Conservation (phyloP, 345 rosid species). For the Euphorbia lathyris region DNA sequence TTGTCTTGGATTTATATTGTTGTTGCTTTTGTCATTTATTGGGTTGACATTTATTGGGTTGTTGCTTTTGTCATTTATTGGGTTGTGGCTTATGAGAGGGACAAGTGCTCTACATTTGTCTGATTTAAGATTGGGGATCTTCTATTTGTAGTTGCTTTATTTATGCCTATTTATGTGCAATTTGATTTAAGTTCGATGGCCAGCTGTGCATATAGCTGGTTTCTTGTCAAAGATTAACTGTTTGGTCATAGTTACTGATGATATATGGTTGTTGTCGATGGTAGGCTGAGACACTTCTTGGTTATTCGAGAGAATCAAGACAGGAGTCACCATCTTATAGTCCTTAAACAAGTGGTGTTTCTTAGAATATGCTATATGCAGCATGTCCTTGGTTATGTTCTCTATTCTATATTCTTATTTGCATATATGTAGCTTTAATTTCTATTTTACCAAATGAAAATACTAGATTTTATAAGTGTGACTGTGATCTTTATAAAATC, state of each 20-base stretch:
- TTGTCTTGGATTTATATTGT: constrained; percentile 71
- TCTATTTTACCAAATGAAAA: background rate
- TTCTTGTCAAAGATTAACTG: background rate
- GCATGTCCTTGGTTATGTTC: background rate
- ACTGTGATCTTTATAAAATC: too few species aligned
- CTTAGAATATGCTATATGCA: constrained; percentile 3
- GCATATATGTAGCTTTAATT: constrained; percentile 12
- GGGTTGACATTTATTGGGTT: too few species aligned
- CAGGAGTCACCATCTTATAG: constrained; percentile 53
- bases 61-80: too few species aligned
- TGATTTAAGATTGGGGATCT: too few species aligned
- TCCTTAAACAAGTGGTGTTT: constrained; percentile 35
- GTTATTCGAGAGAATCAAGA: constrained; percentile 68
- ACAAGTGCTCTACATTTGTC: too few species aligned
- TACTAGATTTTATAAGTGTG: background rate
- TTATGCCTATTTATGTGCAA: too few species aligned
- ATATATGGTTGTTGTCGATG: constrained; percentile 5
- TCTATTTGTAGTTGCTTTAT: too few species aligned
- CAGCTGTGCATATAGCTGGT: background rate
- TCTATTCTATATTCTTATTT: background rate
- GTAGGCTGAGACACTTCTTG: constrained; percentile 92
- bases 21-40: constrained; percentile 52
- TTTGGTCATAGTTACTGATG: background rate
- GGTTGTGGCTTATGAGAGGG: too few species aligned
- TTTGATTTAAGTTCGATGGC: too few species aligned